phyloP scores from a whole-genome alignment of 805 yeast species.

The Grigorovia yakushimaensis region DNA sequence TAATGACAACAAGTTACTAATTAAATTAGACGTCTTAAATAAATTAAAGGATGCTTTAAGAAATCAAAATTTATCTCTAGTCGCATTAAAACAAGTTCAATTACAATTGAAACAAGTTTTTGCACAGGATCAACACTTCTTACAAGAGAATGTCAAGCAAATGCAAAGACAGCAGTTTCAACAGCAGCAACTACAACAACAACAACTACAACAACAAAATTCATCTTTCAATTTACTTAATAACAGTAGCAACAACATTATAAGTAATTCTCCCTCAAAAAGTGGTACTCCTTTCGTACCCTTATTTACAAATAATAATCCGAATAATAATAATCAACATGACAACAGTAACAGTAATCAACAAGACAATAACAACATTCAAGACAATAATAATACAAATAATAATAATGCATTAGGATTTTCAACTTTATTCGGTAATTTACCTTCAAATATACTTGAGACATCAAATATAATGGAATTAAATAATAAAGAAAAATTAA shows the following conservation, averaged over 20 bases:
- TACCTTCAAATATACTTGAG: constrained; percentile 6
- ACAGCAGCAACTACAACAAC: constrained; percentile 11
- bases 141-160: constrained; percentile 19
- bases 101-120: constrained; percentile 32
- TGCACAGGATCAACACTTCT: constrained; percentile 30
- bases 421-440: constrained; percentile 17
- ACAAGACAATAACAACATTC: background rate
- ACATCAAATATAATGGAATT: constrained; percentile 11
- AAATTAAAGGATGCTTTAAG: constrained; percentile 30
- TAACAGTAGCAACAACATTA: background rate
- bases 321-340: background rate
- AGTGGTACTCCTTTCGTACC: constrained; percentile 3
- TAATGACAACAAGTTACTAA: constrained; percentile 25
- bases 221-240: background rate
- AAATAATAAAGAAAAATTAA: constrained; percentile 12
- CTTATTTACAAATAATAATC: background rate
- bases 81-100: constrained; percentile 30
- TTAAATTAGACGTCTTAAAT: constrained; percentile 27
- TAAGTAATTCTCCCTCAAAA: background rate
- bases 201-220: constrained; percentile 3
- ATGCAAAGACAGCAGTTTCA: constrained; percentile 23
- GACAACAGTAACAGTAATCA: background rate
- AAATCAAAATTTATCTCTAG: constrained; percentile 25
- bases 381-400: background rate
- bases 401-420: background rate